Percentiles rank a stretch among this genome's conserved stretches.
These are phyloP conservation scores for Alternaria burnsii DNA, from an alignment of 2,329 filamentous ascomycete genomes.

Conservation along the genomic window DNA sequence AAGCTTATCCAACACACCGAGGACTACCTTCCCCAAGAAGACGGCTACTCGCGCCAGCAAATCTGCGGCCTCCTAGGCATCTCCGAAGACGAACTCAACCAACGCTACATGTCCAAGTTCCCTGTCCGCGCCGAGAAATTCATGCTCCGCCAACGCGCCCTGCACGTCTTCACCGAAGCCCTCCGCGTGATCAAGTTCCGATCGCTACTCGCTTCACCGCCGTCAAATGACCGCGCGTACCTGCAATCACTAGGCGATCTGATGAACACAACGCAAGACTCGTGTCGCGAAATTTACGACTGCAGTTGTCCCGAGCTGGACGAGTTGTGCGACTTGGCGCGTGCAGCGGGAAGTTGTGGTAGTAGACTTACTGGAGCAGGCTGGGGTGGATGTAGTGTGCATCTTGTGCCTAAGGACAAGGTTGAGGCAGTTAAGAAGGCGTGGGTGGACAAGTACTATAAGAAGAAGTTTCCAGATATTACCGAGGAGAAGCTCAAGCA, in stretches of 20 bases:
- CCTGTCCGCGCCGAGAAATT: conserved; percentile 88
- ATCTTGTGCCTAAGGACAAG: conserved; percentile 85
- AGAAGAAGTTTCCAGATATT: conserved; percentile 72
- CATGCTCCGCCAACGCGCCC: conserved; percentile 83
- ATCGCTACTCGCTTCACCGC: conserved; percentile 67
- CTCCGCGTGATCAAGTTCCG: conserved; percentile 86
- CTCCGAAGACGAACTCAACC: conserved; percentile 74
- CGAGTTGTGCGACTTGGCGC: conserved; percentile 81
- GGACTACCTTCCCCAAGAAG: conserved; percentile 75
- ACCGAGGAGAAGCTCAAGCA: conserved; percentile 76
- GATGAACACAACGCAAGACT: conserved; percentile 89
- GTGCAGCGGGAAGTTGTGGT: conserved; percentile 80
- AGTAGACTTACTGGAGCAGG: conserved; percentile 90
- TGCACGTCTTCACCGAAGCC: conserved; percentile 92
- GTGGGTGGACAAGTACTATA: conserved; percentile 84
- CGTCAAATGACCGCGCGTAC: conserved; percentile 66
- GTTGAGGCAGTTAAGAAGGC: conserved; percentile 80
- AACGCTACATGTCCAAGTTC: conserved; percentile 84
- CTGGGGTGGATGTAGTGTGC: conserved; percentile 96
- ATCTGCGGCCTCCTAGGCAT: conserved; percentile 77
- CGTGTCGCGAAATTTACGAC: conserved; percentile 86
- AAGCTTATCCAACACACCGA: conserved; percentile 75
- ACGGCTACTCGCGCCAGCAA: conserved; percentile 89
- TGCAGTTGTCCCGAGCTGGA: conserved; percentile 95
- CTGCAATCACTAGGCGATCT: conserved; percentile 78